Evolutionary conservation across 2,329 filamentous ascomycete genomes (phyloP).

Genomic region (Microsporum ferrugineum): DNA sequence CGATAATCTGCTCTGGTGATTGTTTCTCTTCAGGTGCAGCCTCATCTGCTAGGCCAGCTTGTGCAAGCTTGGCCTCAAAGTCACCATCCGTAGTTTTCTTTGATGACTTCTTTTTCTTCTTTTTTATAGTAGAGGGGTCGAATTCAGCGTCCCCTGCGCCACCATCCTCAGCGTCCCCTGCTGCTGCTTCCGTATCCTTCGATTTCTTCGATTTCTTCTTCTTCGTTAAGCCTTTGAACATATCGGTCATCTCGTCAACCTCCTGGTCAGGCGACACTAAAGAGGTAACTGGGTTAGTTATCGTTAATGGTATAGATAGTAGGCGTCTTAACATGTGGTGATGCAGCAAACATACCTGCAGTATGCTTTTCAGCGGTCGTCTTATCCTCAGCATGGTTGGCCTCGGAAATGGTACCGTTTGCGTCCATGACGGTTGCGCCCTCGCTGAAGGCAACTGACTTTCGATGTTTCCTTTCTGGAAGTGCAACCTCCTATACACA

Average conservation of each 20-base stretch:
- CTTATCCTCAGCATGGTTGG: constrained; percentile 60
- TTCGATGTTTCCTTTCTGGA: constrained; percentile 54
- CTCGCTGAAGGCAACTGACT: constrained; percentile 89
- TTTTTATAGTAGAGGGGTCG: constrained; percentile 59
- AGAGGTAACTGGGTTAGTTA: constrained; percentile 42
- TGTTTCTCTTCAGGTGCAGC: constrained; percentile 45
- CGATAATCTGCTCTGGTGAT: constrained; percentile 46
- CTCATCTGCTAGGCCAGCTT: constrained; percentile 49
- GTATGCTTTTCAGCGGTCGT: constrained; percentile 71
- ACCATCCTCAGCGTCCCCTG: constrained; percentile 37
- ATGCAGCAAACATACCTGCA: constrained; percentile 42
- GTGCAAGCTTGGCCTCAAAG: constrained; percentile 55
- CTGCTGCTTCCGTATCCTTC: constrained; percentile 44
- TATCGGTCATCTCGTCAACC: constrained; percentile 54
- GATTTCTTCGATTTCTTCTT: constrained; percentile 57
- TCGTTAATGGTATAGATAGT: background rate
- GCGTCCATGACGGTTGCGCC: constrained; percentile 77
- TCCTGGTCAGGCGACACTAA: constrained; percentile 42
- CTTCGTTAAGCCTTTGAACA: constrained; percentile 60
- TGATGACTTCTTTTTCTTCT: constrained; percentile 69
- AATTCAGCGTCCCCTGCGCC: constrained; percentile 48
- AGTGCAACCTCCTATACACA: constrained; percentile 29
- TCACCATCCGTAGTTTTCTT: constrained; percentile 48
- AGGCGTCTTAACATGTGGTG: background rate
- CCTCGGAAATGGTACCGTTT: constrained; percentile 73